phyloP scores from a whole-genome alignment of 2,329 filamentous ascomycete genomes.

The Byssoonygena ceratinophila region DNA sequence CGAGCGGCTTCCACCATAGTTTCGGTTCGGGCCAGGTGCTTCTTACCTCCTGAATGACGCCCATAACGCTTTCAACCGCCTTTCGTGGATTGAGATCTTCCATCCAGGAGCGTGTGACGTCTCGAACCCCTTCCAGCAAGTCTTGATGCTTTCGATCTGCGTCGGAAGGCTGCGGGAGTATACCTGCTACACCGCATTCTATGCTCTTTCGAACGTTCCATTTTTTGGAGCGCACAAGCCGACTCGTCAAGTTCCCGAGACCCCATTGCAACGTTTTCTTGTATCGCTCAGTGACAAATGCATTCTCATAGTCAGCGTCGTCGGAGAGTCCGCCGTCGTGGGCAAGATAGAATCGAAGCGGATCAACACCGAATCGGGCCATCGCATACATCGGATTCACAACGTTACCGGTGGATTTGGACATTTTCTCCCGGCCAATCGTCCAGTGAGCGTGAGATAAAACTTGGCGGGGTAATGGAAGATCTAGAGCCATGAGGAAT shows the following conservation, averaged over 20 bases:
- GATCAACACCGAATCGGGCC: slow-evolving; percentile 76
- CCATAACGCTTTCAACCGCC: slow-evolving; percentile 56
- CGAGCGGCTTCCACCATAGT: background rate
- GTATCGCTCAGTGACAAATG: slow-evolving; percentile 62
- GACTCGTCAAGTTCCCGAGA: slow-evolving; percentile 67
- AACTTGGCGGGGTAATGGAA: slow-evolving; percentile 67
- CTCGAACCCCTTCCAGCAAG: slow-evolving; percentile 34
- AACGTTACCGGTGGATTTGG: slow-evolving; percentile 87
- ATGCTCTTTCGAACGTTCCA: slow-evolving; percentile 60
- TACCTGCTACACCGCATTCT: slow-evolving; percentile 25
- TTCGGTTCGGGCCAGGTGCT: background rate
- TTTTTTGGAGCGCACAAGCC: slow-evolving; percentile 56
- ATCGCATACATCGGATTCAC: slow-evolving; percentile 90
- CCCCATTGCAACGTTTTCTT: slow-evolving; percentile 66
- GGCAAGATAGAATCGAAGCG: slow-evolving; percentile 80
- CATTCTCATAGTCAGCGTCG: slow-evolving; percentile 79
- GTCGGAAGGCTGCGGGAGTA: slow-evolving; percentile 23
- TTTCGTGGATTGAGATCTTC: slow-evolving; percentile 50
- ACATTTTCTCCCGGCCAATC: slow-evolving; percentile 85
- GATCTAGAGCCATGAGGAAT: slow-evolving; percentile 74
- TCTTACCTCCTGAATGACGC: slow-evolving; percentile 17
- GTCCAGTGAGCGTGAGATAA: slow-evolving; percentile 94
- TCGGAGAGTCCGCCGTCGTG: slow-evolving; percentile 64
- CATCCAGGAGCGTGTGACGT: slow-evolving; percentile 48
- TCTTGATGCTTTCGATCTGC: slow-evolving; percentile 30